phyloP scores from a whole-genome alignment of 192 early-diverging fungal genomes.

The Podila minutissima region DNA sequence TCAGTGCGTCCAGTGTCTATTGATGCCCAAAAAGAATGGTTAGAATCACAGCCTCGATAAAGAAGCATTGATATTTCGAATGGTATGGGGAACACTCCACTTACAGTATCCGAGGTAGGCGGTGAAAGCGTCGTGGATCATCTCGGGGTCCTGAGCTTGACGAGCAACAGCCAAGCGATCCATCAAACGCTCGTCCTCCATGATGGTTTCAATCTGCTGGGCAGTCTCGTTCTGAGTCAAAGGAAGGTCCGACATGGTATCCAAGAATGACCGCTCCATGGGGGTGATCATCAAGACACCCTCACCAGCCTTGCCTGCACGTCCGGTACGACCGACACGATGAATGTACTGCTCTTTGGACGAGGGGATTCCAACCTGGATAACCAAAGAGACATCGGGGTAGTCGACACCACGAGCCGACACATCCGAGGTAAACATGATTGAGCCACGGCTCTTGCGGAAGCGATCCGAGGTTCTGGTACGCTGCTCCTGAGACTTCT shows the following conservation, averaged over 20 bases:
- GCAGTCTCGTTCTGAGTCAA: conserved; percentile 58
- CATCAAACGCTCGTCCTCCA: conserved; percentile 25
- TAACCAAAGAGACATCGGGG: conserved; percentile 89
- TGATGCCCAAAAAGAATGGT: not conserved
- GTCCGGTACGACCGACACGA: conserved; percentile 95
- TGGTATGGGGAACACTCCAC: not conserved
- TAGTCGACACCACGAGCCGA: conserved; percentile 98
- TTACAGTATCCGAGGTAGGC: conserved; percentile 65
- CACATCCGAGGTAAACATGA: conserved; percentile 95
- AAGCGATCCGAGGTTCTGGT: conserved; percentile 78
- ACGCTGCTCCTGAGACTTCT: conserved; percentile 78
- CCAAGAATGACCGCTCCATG: conserved; percentile 81
- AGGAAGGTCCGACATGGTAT: conserved; percentile 63
- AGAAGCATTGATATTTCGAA: too few relatives aligned
- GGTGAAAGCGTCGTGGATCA: conserved; percentile 64
- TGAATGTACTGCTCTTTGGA: conserved; percentile 93
- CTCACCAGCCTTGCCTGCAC: conserved; percentile 92
- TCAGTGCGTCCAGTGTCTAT: conserved; percentile 55
- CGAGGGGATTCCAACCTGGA: conserved; percentile 89
- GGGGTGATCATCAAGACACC: conserved; percentile 84
- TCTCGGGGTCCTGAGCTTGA: conserved; percentile 55
- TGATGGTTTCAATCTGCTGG: conserved; percentile 49
- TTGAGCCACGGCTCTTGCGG: conserved; percentile 64
- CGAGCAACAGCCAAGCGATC: conserved; percentile 30
- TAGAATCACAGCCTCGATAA: not conserved